Base-by-base conservation (phyloP, 768 basidiomycete species). In the Rhodotorula taiwanensis region DNA sequence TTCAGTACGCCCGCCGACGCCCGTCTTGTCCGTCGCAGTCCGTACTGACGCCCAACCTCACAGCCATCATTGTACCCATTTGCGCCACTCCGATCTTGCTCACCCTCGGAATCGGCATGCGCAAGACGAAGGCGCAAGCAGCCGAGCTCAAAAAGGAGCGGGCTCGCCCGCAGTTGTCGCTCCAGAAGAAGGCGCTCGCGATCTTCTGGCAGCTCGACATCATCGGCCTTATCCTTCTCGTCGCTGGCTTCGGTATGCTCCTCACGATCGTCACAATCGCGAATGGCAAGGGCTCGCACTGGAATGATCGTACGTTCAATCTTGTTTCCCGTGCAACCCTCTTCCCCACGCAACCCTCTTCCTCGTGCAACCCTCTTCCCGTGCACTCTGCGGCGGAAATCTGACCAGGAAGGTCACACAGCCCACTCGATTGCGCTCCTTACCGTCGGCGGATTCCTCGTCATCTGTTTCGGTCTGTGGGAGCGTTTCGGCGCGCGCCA, bases 131-230 rank as follows among this genome's bases (percentile, higher is more conserved):
- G 51, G 36, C 9, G 36, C 57, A 50, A 31, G 48, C 48, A n/a
- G 58, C 28, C 47, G 2, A 27, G 39, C 27, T 20, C 23, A 23
- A 16, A 23, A 21, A 49, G 25, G 39, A 49, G 43, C 30, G 21
- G 14, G 31, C 16, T 10, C 31, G 27, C 11, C 30, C 44, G n/a
- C n/a, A 39, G 6, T 30, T 20, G 11, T 43, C 69, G 1, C 13
- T 58, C 11, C 45, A 52, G 54, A 42, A 66, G 33, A 52, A 60
- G 44, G 42, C 52, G 21, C 58, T 62, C 28, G 41, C 43, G 13
- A 30, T 72, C 41, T 75, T 75, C 67, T 76, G 74, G 74, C 69
- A 74, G 53, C 70, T 76, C 50, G 75, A 76, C 60, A 48, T 74
- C 21, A 70, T 75, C 60, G 75, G 75, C 18, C 64, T 76, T 4